Conservation (phyloP, 148 eudicot genomes). For the Tetragonia tetragonoides region DNA sequence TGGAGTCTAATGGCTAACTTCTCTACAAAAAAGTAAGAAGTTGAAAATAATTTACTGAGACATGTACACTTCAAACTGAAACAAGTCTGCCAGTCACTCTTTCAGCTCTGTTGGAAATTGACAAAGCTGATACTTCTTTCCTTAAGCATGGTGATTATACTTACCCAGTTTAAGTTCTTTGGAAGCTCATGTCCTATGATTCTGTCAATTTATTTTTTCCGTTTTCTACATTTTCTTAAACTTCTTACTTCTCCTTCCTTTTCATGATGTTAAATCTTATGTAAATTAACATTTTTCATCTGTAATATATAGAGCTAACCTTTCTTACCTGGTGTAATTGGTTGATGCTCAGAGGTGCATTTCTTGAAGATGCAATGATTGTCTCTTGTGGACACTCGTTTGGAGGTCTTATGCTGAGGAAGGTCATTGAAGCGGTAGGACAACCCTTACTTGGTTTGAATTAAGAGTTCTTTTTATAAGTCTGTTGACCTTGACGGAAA, state of each 20-base stretch:
- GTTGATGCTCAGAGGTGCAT: slow-evolving; percentile 62
- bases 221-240: too few relatives aligned
- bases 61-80: background rate
- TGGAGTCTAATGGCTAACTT: background rate
- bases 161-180: background rate
- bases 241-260: background rate
- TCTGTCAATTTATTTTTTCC: background rate
- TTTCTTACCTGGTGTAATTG: slow-evolving; percentile 9
- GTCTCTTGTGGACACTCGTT: slow-evolving; percentile 95
- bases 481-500: background rate
- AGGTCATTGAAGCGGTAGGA: slow-evolving; percentile 68
- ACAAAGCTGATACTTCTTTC: too few relatives aligned
- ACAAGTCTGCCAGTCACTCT: too few relatives aligned
- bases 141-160: background rate
- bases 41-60: background rate
- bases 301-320: background rate
- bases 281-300: background rate
- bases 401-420: slow-evolving; percentile 78
- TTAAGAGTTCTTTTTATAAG: background rate
- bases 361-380: slow-evolving; percentile 85
- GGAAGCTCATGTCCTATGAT: background rate
- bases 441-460: slow-evolving; percentile 16
- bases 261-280: background rate
- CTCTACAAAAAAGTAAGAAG: background rate
- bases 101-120: too few relatives aligned